Percentiles rank a stretch among this genome's conserved stretches.
Evolutionary conservation across 768 basidiomycete species (phyloP).

Genomic region (Leucosporidium creatinivorum): DNA sequence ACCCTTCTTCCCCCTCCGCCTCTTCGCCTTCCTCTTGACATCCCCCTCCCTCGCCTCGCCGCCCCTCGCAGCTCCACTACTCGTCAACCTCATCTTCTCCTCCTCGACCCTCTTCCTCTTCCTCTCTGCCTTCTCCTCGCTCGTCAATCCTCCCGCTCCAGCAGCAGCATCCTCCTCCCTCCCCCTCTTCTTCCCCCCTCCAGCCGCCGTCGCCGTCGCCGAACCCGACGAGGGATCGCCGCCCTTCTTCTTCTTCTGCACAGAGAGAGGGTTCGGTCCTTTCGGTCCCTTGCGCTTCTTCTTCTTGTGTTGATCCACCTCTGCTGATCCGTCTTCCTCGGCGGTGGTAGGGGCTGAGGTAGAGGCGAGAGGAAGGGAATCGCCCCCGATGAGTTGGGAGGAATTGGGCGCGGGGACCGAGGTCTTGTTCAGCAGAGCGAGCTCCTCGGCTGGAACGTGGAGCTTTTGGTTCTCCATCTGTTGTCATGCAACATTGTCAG

Average conservation of each 20-base stretch:
- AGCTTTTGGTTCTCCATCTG: conserved; percentile 59
- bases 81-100: too few species aligned
- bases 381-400: conserved; percentile 1
- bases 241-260: conserved; percentile 55
- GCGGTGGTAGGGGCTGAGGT: conserved; percentile 7
- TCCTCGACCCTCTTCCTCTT: neutral
- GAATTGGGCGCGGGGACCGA: conserved; percentile 14
- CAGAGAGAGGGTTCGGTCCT: conserved; percentile 82
- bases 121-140: neutral
- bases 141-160: neutral
- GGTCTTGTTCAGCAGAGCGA: conserved; percentile 22
- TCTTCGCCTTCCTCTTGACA: too few species aligned
- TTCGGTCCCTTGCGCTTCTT: conserved; percentile 54
- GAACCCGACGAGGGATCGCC: neutral
- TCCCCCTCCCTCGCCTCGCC: too few species aligned
- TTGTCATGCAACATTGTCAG: too few species aligned
- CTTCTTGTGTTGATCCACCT: conserved; percentile 28
- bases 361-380: conserved; percentile 1
- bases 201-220: conserved; percentile 9
- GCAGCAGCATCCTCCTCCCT: neutral
- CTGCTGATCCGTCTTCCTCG: conserved; percentile 5
- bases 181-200: conserved; percentile 10
- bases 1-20: too few species aligned
- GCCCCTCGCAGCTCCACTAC: too few species aligned
- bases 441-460: conserved; percentile 48